Evolutionary conservation across 2,329 filamentous ascomycete genomes (phyloP), one percentile per base, ranked within the genome.

Genomic region (Phialophora macrospora): DNA sequence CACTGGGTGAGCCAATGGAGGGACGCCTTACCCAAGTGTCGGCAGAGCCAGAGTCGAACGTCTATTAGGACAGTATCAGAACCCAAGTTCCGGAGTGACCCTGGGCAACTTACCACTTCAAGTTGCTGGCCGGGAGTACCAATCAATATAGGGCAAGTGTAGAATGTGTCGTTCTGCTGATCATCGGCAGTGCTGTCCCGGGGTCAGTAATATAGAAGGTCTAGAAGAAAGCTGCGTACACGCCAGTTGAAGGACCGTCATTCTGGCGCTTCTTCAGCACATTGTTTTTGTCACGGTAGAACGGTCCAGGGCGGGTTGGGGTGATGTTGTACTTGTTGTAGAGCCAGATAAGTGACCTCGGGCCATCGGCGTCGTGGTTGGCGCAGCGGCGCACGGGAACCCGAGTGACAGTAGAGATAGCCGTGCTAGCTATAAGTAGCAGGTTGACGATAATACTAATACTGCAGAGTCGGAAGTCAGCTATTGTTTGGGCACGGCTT

Each of bases 1-100:
- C 32, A 61, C 34, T 22, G 1, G 34, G 28, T 34, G 54, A 74
- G n/a, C n/a, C 26, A 20, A 41, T 5, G 24, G 9, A 60, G 41
- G 41, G 22, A 14, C 11, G 48, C 54, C 24, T 58, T 46, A 24
- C 85, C 89, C 88, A 91, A 24, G 90, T 80, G 78, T 91, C 89
- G 22, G 88, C 83, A 11, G 87, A 90, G 22, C 88, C 88, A 46
- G 88, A 90, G 74, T 92, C 89, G 67, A 91, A 90, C 72, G 90
- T 84, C 62, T 62, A 34, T 12, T 17, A 17, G 30, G 34, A 30
- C 52, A 34, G 46, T 44, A 60, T 22, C 41, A 49, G 30, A 34
- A 20, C n/a, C 14, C 46, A 20, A 14, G 3, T 22, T 5, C 24
- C 6, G 12, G 46, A 38, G 32, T 4, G 17, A n/a, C 20, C 44